phyloP scores from a whole-genome alignment of 2,329 filamentous ascomycete species.

The Aspergillus flavus region DNA sequence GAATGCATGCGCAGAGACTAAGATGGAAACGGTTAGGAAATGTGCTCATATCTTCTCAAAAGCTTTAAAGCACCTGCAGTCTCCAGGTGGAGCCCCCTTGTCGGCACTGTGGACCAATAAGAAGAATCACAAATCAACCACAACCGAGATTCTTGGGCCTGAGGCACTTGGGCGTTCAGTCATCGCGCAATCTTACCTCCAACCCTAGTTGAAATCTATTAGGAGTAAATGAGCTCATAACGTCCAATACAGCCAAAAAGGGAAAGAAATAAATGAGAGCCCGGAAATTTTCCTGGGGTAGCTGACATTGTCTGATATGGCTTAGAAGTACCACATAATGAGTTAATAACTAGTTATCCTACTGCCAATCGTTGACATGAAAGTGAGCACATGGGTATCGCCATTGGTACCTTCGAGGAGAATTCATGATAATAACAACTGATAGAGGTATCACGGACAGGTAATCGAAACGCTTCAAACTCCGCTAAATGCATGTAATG shows the following conservation, averaged over 20 bases:
- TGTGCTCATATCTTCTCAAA: conserved; percentile 36
- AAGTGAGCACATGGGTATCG: background rate
- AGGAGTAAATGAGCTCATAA: background rate
- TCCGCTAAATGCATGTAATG: background rate
- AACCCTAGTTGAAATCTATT: background rate
- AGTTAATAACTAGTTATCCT: background rate
- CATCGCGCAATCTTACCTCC: background rate
- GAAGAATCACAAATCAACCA: background rate
- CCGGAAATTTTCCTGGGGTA: background rate
- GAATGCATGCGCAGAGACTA: conserved; percentile 1
- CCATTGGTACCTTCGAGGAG: background rate
- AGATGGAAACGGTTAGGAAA: conserved; percentile 24
- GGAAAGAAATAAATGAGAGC: background rate
- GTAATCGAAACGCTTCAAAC: background rate
- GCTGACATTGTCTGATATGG: background rate
- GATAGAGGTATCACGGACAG: background rate
- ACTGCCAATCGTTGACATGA: background rate
- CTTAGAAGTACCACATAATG: background rate
- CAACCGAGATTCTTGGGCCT: background rate
- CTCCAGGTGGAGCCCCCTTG: background rate
- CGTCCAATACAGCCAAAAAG: background rate
- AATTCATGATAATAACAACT: background rate
- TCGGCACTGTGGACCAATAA: background rate
- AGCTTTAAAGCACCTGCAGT: background rate
- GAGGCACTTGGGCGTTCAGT: background rate